These are phyloP conservation scores for Henningerozyma blattae DNA, from an alignment of 805 yeast species.

Conservation along the genomic window DNA sequence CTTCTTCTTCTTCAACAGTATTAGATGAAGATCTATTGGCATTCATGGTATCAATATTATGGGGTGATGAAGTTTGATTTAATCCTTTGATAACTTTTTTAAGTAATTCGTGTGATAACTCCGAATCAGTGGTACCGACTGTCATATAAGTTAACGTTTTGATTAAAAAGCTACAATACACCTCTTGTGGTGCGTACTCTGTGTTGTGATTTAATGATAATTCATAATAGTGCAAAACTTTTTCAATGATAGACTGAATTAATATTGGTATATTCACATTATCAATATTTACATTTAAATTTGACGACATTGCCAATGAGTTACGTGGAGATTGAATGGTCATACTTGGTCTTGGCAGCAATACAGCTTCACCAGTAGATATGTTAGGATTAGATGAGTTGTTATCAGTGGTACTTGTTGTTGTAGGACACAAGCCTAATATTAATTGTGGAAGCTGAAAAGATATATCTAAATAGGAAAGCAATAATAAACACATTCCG, in stretches of 20 bases:
- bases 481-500: conserved; percentile 49
- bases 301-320: conserved; percentile 20
- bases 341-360: conserved; percentile 13
- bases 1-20: conserved; percentile 9
- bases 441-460: conserved; percentile 23
- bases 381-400: neutral
- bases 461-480: conserved; percentile 36
- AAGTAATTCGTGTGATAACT: conserved; percentile 31
- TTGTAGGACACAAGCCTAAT: conserved; percentile 25
- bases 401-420: neutral
- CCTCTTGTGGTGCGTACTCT: conserved; percentile 73
- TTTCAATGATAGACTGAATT: conserved; percentile 27
- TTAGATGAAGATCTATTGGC: neutral
- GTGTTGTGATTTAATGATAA: conserved; percentile 44
- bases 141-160: conserved; percentile 54
- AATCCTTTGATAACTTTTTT: conserved; percentile 34
- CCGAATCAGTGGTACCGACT: conserved; percentile 36
- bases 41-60: neutral
- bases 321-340: conserved; percentile 34
- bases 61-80: too few species aligned
- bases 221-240: conserved; percentile 33
- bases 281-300: conserved; percentile 11
- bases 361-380: conserved; percentile 1
- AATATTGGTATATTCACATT: conserved; percentile 25
- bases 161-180: conserved; percentile 59